Percentiles rank a stretch among this genome's conserved stretches.
phyloP scores from a whole-genome alignment of 495 filamentous ascomycete genomes.

The Lophiotrema nucula region DNA sequence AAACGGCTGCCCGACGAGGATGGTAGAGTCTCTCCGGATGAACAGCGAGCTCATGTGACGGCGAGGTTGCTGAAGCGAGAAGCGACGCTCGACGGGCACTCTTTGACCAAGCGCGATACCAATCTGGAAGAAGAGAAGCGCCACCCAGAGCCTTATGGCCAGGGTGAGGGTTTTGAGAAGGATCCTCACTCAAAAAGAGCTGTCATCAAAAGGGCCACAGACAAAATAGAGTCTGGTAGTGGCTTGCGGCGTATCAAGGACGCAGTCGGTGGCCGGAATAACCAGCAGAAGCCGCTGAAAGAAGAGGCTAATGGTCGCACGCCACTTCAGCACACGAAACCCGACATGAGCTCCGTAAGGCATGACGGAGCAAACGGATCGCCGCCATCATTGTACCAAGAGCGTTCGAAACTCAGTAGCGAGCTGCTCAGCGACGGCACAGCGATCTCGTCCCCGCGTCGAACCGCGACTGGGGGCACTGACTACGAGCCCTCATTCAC shows the following conservation, averaged over 20 bases:
- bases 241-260: constrained; percentile 83
- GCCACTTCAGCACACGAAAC: constrained; percentile 7
- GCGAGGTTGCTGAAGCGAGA: constrained; percentile 46
- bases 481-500: constrained; percentile 24
- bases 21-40: constrained; percentile 57
- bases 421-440: neutral
- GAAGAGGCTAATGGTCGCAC: constrained; percentile 46
- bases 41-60: constrained; percentile 2
- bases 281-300: constrained; percentile 56
- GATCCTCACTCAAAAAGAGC: constrained; percentile 65
- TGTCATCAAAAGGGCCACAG: constrained; percentile 76
- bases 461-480: neutral
- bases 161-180: constrained; percentile 51
- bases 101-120: constrained; percentile 47
- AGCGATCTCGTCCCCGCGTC: neutral
- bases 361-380: neutral
- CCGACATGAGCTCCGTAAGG: neutral
- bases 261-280: constrained; percentile 64
- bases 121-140: constrained; percentile 39
- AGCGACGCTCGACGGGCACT: constrained; percentile 44
- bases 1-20: constrained; percentile 48
- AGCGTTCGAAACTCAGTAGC: neutral
- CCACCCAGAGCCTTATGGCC: constrained; percentile 4
- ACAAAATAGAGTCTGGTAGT: constrained; percentile 77
- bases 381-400: neutral